Base-by-base conservation (phyloP, 805 yeast species). In the Maudiozyma bulderi region DNA sequence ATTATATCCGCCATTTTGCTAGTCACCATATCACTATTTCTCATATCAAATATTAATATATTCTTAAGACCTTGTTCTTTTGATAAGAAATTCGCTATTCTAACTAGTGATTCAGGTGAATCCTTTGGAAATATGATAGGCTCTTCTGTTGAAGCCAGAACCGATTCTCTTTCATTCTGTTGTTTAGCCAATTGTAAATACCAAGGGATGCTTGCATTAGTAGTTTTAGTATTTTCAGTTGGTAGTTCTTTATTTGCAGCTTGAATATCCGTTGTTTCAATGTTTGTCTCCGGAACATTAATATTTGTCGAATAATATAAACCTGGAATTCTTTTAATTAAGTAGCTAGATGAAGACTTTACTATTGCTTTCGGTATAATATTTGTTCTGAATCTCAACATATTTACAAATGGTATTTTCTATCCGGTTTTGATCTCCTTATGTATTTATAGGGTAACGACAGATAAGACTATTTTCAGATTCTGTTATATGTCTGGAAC, bases 61-160 rank as follows among this genome's bases (percentile, higher is more conserved):
- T 87, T 81, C 4, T 68, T 67, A 38, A 90, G 66, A 8, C 95
- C 95, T 51, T 85, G 73, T 34, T 84, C 81, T 6, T 70, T 63
- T 3, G 78, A 76, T 49, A 85, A 60, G 47, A 74, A 70, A 6
- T 70, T 57, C 2, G 59, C 37, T 10, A 65, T 54, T 11, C 44
- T 43, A 5, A 14, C 40, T 8, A 89, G 57, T 1, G 77, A 61
- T 0, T 55, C 58, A 0, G 96, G 96, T 0, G 86, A 66, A 43
- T 73, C 57, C 1, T 51, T 54, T 0, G 96, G 96, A 5, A 84
- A 54, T 3, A 60, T 70, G 0, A 95, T 91, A 40, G 56, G 52
- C 37, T 74, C 60, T 15, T 41, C 15, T 11, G 15, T 44, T 15
- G 30, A 26, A 28, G 11, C n/a, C 29, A 26, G 11, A 5, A 30